Conservation (phyloP, 257 asterid genomes). For the Lycium ferocissimum region DNA sequence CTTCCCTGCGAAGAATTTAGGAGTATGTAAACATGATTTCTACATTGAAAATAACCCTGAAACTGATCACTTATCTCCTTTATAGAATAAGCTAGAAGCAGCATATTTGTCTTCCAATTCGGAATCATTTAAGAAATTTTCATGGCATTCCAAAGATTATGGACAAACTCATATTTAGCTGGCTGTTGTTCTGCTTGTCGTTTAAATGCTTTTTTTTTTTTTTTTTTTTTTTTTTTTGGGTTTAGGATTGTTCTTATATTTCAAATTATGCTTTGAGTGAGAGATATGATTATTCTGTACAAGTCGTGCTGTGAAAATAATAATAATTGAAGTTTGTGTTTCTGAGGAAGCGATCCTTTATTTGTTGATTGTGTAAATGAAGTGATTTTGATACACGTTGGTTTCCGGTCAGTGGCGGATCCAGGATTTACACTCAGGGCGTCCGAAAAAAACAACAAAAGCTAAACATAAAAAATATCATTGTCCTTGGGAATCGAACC, state of each 20-base stretch:
- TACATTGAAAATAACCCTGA: not conserved
- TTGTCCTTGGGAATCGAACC: too few species aligned
- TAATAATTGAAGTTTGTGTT: not conserved
- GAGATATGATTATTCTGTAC: not conserved
- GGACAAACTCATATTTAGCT: not conserved
- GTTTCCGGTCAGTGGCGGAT: not conserved
- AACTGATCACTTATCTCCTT: not conserved
- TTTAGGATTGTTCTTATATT: not conserved
- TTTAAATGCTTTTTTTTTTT: not conserved
- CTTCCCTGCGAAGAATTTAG: not conserved
- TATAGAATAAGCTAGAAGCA: conserved; percentile 1
- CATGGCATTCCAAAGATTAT: not conserved
- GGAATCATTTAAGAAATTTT: not conserved
- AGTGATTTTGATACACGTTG: not conserved
- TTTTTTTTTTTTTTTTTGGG: too few species aligned
- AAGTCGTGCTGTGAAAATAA: not conserved
- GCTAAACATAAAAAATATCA: too few species aligned
- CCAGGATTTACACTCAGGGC: too few species aligned
- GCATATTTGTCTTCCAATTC: not conserved
- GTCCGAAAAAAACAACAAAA: too few species aligned
- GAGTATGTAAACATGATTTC: not conserved
- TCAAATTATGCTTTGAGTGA: not conserved
- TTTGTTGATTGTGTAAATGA: not conserved
- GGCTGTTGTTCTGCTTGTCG: not conserved
- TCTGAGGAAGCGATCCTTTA: not conserved